Evolutionary conservation across 176 grass and related monocot species (phyloP).

Genomic region (Phoenix roebelenii): DNA sequence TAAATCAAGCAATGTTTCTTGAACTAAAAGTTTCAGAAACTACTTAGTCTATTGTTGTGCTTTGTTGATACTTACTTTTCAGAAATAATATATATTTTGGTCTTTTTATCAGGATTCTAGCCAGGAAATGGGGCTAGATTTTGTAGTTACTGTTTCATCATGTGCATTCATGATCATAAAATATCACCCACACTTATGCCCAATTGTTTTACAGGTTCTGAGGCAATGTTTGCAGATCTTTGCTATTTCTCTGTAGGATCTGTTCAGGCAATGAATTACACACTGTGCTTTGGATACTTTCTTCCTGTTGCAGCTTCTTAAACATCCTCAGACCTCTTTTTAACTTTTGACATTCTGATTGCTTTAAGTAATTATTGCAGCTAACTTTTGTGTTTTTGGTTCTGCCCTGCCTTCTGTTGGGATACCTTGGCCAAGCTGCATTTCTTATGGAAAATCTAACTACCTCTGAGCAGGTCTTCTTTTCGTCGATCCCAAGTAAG

Average conservation of each 20-base stretch:
- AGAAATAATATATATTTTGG: no score
- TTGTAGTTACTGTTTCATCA: no score
- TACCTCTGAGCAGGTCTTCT: constrained; percentile 85
- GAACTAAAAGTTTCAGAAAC: no score
- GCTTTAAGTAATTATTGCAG: constrained; percentile 40
- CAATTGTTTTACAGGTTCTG: constrained; percentile 60
- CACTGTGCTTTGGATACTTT: constrained; percentile 13
- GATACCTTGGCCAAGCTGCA: constrained; percentile 93
- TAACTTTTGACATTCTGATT: constrained; percentile 14
- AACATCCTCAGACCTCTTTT: constrained; percentile 27
- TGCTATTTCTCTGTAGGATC: constrained; percentile 98
- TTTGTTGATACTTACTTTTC: no score
- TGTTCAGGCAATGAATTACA: constrained; percentile 51
- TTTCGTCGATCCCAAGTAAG: constrained; percentile 97
- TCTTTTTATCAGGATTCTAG: no score
- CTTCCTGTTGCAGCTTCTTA: constrained; percentile 9
- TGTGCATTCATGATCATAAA: no score
- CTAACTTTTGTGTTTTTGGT: constrained; percentile 88
- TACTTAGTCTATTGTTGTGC: no score
- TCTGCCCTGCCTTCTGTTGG: constrained; percentile 93
- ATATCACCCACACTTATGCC: background rate
- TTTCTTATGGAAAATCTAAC: constrained; percentile 86
- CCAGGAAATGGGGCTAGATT: no score
- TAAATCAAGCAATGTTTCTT: no score
- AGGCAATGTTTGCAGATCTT: constrained; percentile 99